phyloP scores from a whole-genome alignment of 2,329 filamentous ascomycete species.

The Volutella citrinella region DNA sequence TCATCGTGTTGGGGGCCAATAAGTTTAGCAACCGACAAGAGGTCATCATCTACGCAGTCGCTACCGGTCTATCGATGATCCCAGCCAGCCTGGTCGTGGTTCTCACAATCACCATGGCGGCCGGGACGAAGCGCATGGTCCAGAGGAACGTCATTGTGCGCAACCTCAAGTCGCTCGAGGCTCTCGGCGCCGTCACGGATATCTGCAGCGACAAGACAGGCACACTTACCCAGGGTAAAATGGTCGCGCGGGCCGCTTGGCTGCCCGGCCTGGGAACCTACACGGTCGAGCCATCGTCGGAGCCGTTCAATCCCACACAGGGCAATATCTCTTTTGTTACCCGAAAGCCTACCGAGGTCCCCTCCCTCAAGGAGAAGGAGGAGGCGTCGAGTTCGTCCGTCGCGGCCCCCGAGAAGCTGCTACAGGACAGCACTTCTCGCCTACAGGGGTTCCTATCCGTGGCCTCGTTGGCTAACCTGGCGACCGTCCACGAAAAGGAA shows the following conservation, averaged over 20 bases:
- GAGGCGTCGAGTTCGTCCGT: conserved; percentile 25
- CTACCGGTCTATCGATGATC: conserved; percentile 42
- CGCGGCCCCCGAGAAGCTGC: conserved; percentile 30
- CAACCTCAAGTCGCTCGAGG: conserved; percentile 45
- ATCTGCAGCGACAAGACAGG: conserved; percentile 59
- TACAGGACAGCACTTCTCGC: conserved; percentile 37
- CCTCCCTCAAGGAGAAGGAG: conserved; percentile 30
- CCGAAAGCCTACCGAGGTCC: no score
- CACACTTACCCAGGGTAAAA: conserved; percentile 51
- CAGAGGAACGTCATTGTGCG: conserved; percentile 46
- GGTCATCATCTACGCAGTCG: conserved; percentile 37
- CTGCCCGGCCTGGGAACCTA: conserved; percentile 47
- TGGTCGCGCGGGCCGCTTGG: conserved; percentile 53
- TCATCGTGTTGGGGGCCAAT: conserved; percentile 25
- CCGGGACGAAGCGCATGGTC: conserved; percentile 46
- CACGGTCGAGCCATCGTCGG: conserved; percentile 45
- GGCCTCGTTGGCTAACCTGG: conserved; percentile 64
- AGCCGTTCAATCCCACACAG: conserved; percentile 56
- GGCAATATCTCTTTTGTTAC: no score
- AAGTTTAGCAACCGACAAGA: conserved; percentile 32
- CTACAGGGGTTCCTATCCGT: conserved; percentile 59
- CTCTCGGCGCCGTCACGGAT: conserved; percentile 52
- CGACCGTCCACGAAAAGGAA: conserved; percentile 55
- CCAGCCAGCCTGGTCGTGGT: conserved; percentile 44
- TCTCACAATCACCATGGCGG: conserved; percentile 53